Evolutionary conservation across 306 rosid genomes (phyloP).

Genomic region (Prunus mira): DNA sequence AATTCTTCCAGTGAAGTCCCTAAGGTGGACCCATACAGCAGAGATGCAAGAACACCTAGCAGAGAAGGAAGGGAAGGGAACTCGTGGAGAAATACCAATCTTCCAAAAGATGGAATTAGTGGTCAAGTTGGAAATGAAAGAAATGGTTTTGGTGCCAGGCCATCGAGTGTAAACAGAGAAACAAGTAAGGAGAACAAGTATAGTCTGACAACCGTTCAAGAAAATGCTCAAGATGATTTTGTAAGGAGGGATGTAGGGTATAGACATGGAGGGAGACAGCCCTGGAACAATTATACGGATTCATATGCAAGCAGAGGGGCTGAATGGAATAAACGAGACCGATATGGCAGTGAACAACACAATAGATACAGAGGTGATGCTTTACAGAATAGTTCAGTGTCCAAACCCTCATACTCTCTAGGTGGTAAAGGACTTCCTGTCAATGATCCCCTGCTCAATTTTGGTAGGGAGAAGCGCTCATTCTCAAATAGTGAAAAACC

Average conservation of each 20-base stretch:
- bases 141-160: slow-evolving; percentile 43
- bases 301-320: slow-evolving; percentile 45
- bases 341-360: slow-evolving; percentile 49
- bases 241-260: slow-evolving; percentile 60
- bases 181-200: slow-evolving; percentile 49
- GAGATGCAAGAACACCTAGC: slow-evolving; percentile 48
- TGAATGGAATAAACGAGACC: slow-evolving; percentile 48
- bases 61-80: slow-evolving; percentile 66
- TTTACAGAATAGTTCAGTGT: slow-evolving; percentile 38
- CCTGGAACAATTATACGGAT: slow-evolving; percentile 54
- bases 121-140: slow-evolving; percentile 48
- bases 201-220: slow-evolving; percentile 39
- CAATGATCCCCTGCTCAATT: slow-evolving; percentile 75
- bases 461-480: slow-evolving; percentile 72
- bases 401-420: slow-evolving; percentile 49
- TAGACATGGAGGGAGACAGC: slow-evolving; percentile 62
- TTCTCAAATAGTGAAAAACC: slow-evolving; percentile 62
- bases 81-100: slow-evolving; percentile 53
- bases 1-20: slow-evolving; percentile 63
- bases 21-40: slow-evolving; percentile 47
- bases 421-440: slow-evolving; percentile 65
- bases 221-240: slow-evolving; percentile 43
- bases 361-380: slow-evolving; percentile 54
- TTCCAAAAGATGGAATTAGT: slow-evolving; percentile 52
- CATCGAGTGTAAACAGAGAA: slow-evolving; percentile 44